Evolutionary conservation across 768 basidiomycete species (phyloP).

Genomic region (Lactarius akahatsu): DNA sequence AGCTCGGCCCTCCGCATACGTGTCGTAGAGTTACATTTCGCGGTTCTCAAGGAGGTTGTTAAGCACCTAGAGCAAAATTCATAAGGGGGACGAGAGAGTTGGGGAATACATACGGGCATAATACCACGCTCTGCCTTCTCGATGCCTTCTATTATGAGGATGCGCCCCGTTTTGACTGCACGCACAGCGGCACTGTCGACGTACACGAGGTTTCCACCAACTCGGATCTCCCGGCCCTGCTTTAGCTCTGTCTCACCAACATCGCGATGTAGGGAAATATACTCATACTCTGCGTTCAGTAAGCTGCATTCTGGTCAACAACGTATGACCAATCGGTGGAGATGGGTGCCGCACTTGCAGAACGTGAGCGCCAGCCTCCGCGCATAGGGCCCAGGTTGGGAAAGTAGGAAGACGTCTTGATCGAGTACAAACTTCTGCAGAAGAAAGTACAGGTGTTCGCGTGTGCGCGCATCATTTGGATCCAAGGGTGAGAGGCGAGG

Average conservation of each 20-base stretch:
- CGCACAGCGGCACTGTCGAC: slow-evolving; percentile 66
- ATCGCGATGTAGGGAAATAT: slow-evolving; percentile 64
- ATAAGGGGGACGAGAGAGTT: not conserved
- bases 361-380: slow-evolving; percentile 61
- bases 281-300: slow-evolving; percentile 68
- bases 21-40: slow-evolving; percentile 50
- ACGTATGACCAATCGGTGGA: not conserved
- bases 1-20: not conserved
- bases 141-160: slow-evolving; percentile 67
- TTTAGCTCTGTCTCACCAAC: slow-evolving; percentile 73
- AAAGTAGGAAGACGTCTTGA: slow-evolving; percentile 65
- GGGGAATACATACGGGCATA: slow-evolving; percentile 52
- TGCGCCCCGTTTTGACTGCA: slow-evolving; percentile 62
- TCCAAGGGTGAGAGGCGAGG: slow-evolving; percentile 50
- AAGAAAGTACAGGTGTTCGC: slow-evolving; percentile 62
- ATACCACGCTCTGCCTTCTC: slow-evolving; percentile 73
- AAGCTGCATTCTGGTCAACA: slow-evolving; percentile 38
- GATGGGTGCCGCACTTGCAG: slow-evolving; percentile 45
- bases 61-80: slow-evolving; percentile 38
- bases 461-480: slow-evolving; percentile 49
- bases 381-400: slow-evolving; percentile 68
- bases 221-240: slow-evolving; percentile 64
- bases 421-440: slow-evolving; percentile 67
- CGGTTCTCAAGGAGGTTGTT: slow-evolving; percentile 70
- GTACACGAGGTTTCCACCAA: slow-evolving; percentile 62